Base-by-base conservation (phyloP, 2,329 filamentous ascomycete species). In the Penicillium palitans region DNA sequence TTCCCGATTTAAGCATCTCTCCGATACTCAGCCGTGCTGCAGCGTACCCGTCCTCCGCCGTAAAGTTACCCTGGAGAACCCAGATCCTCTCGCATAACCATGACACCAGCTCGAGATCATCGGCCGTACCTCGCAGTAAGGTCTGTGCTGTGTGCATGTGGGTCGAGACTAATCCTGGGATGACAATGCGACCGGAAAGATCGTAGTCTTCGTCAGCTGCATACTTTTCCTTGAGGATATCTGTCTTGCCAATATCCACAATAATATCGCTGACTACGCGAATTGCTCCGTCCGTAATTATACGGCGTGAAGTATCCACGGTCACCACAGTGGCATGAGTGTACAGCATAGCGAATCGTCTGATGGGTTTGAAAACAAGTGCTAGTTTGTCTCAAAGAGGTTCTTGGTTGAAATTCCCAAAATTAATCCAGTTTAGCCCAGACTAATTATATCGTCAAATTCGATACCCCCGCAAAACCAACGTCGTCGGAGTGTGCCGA, bases 11-110 rank as follows among this genome's bases (percentile, higher is more conserved):
- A 35, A 82, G 69, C 79, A 83, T 81, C 68, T 83, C 80, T 0
- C 77, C 80, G 40, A 83, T 81, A 21, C 76, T 81, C 40, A 82
- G 68, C 6, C 77, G 68, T 2, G 78, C 79, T 6, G 80, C 80
- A 4, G 78, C 74, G 64, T 81, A 81, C 19, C 80, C 81, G 67
- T 83, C 80, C 35, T 76, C 75, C 3, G 70, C 67, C 0, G 75
- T 78, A 63, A 79, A 80, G 46, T 76, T 76, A 0, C 76, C 76
- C 65, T 81, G 76, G 4, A 80, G 67, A 9, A 78, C 75, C 80
- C 80, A 83, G 42, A 82, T 81, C 1, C 76, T 70, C 61, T 82
- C 80, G 61, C 80, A 83, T 4, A 83, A 74, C 81, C 80, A 83
- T 0, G 76, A 76, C 19, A 81, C 79, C 6, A 83, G 72, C 45